Evolutionary conservation across 2,329 filamentous ascomycete species (phyloP), one percentile per base, ranked within the genome.

Genomic region (Colletotrichum viniferum): DNA sequence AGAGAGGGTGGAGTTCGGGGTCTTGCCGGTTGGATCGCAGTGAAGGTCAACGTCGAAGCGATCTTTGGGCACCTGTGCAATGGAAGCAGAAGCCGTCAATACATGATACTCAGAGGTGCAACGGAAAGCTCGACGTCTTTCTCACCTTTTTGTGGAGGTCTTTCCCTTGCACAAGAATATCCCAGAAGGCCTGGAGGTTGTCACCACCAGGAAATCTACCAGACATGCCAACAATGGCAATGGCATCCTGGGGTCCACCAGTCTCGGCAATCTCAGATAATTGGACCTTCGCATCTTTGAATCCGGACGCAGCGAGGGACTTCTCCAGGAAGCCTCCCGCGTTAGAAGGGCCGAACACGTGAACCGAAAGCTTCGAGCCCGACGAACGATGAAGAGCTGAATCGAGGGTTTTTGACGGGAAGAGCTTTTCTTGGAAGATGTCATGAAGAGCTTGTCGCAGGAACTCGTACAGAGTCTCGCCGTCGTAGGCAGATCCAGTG

Each of bases 21-120:
- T 88, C 80, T 93, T 93, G 7, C 92, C 92, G 3, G 91, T 91
- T 4, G 92, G 88, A 78, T 95, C 93, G 76, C 89, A 92, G 80
- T 95, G 93, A 10, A 90, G 89, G 63, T 92, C 87, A 18, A 91
- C 89, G 76, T 94, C 91, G 83, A 94, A 95, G 0, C 93, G 89
- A 76, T 94, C 91, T 9, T 88, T 81, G 1, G 93, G 93, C n/a
- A 94, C 86, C 71, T 88, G 87, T 55, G 55, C 24, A 58, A 58
- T 14, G 55, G 55, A 28, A 28, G 88, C 86, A 80, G 21, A 26
- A 58, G 26, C 21, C 21, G 26, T 58, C 12, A 58, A 58, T 26
- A 7, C 26, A 24, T 58, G 24, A 26, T 28, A 7, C 55, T 14
- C n/a, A 16, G 55, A 58, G n/a, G n/a, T 26, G 26, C 8, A 43